phyloP scores from a whole-genome alignment of 352 stramenopile genomes.

The Aphanomyces invadans region DNA sequence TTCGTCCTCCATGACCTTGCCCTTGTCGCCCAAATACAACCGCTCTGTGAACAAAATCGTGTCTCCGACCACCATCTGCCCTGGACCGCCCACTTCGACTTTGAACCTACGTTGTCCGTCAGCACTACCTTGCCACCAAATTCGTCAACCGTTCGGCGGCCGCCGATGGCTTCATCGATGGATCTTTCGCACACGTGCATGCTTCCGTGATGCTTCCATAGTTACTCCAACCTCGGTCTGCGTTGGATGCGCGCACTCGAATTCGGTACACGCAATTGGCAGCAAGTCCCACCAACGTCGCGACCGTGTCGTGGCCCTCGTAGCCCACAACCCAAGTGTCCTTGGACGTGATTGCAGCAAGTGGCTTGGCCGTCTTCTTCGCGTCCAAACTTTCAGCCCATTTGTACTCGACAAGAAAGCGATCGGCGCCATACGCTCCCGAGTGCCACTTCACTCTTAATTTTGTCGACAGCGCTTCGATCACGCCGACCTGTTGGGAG shows the following conservation, averaged over 20 bases:
- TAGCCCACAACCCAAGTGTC: slow-evolving; percentile 68
- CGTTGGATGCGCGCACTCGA: slow-evolving; percentile 76
- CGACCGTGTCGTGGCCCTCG: slow-evolving; percentile 64
- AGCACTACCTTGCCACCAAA: slow-evolving; percentile 32
- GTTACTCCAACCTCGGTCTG: slow-evolving; percentile 41
- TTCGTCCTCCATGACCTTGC: slow-evolving; percentile 23
- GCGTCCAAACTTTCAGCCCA: slow-evolving; percentile 47
- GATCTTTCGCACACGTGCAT: slow-evolving; percentile 58
- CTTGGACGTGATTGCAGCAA: background rate
- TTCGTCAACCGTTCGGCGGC: background rate
- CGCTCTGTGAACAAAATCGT: slow-evolving; percentile 89
- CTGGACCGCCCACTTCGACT: slow-evolving; percentile 58
- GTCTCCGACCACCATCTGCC: slow-evolving; percentile 81
- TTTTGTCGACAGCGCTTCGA: slow-evolving; percentile 46
- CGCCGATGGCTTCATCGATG: slow-evolving; percentile 32
- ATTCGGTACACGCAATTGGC: slow-evolving; percentile 80
- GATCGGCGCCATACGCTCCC: slow-evolving; percentile 46
- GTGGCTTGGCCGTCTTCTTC: background rate
- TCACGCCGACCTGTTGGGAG: slow-evolving; percentile 36
- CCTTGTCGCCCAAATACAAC: slow-evolving; percentile 40
- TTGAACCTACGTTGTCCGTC: slow-evolving; percentile 50
- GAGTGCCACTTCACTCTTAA: slow-evolving; percentile 79
- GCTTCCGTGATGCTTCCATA: slow-evolving; percentile 77
- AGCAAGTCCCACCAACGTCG: slow-evolving; percentile 51
- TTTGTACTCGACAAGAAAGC: slow-evolving; percentile 74